Evolutionary conservation across 2,329 filamentous ascomycete genomes (phyloP), one percentile per base, ranked within the genome.

Genomic region (Alternaria ethzedia): DNA sequence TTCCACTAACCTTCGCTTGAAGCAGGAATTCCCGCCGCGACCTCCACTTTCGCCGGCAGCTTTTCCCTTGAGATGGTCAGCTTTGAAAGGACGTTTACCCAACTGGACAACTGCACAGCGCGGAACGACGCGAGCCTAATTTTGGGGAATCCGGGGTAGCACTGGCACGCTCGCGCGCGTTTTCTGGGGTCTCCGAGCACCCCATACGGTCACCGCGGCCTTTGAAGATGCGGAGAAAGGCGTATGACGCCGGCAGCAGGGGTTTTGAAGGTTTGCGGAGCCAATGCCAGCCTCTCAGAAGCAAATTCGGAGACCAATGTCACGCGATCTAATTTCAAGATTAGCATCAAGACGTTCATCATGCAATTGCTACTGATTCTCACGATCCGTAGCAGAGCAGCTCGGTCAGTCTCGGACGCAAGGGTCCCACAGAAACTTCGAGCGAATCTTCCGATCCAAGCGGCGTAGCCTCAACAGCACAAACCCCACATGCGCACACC

Each of bases 91-190:
- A 52, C 47, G 20, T 45, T 50, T 60, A 57, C 47, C 52, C 58
- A 54, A 45, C 51, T 52, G 57, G 61, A 57, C 52, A 15, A 58
- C 59, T 49, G 61, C 59, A 65, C 63, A 62, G 60, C 47, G 59
- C 70, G 70, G 70, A 66, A 70, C 68, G 65, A 67, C 58, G 68
- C 70, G 69, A 64, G 47, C 49, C 59, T 56, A 54, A 63, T 61
- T 57, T 61, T 68, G 68, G 70, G 66, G 69, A 66, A 68, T 57
- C 63, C 59, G 70, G 70, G 70, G 68, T 66, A 61, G 44, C 50
- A 54, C 51, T 57, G 56, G 45, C 46, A 51, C 45, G 36, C 55
- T 52, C 21, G 20, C 47, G 47, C 28, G 26, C 47, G 36, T 52
- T 36, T 32, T 59, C 55, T 68, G 66, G 61, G 63, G 69, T 65